Evolutionary conservation across 805 yeast species (phyloP).

Genomic region (Hermanozyma aechmeae): DNA sequence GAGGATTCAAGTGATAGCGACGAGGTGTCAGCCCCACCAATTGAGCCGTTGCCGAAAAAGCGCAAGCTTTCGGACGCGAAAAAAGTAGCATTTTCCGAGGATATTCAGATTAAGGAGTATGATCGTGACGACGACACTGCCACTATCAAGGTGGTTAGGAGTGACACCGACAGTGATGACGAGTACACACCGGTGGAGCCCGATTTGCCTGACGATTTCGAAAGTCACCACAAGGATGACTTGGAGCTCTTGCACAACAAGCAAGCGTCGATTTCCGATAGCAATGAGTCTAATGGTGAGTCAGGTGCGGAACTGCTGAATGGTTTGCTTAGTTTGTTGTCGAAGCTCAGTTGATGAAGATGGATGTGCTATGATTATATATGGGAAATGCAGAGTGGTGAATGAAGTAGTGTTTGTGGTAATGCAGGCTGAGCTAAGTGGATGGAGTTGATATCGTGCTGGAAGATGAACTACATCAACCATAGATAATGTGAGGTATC

Average conservation of each 20-base stretch:
- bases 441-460: background rate
- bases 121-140: slow-evolving; percentile 26
- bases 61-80: slow-evolving; percentile 4
- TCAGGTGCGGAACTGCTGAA: too few species aligned
- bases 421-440: background rate
- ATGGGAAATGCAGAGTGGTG: background rate
- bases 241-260: slow-evolving; percentile 19
- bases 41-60: too few species aligned
- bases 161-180: slow-evolving; percentile 9
- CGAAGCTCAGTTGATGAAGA: slow-evolving; percentile 5
- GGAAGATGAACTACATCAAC: background rate
- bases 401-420: background rate
- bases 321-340: slow-evolving; percentile 9
- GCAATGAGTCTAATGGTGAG: slow-evolving; percentile 1
- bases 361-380: background rate
- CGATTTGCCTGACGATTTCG: background rate
- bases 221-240: slow-evolving; percentile 22
- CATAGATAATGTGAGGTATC: background rate
- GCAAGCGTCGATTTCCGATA: slow-evolving; percentile 1
- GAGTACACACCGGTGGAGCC: slow-evolving; percentile 2
- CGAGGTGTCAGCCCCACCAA: slow-evolving; percentile 1
- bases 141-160: slow-evolving; percentile 12
- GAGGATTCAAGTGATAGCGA: slow-evolving; percentile 9
- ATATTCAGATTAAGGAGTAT: slow-evolving; percentile 32
- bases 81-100: slow-evolving; percentile 32